Percentiles rank a stretch among this genome's conserved stretches.
Evolutionary conservation across 2,329 filamentous ascomycete genomes (phyloP).

Genomic region (Hymenoscyphus salicellus): DNA sequence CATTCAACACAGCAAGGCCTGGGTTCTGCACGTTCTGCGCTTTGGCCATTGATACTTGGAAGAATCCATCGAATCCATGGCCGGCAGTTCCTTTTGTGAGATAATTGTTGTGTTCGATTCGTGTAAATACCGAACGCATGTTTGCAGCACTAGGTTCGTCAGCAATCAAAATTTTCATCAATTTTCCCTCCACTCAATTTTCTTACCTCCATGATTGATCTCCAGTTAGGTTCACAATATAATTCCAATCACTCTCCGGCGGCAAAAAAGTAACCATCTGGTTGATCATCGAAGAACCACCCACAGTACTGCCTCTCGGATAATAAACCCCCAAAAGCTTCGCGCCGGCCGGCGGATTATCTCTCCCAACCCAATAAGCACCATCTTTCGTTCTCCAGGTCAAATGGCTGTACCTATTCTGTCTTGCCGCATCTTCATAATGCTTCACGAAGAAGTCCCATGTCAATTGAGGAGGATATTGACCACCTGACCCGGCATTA

Average conservation of each 20-base stretch:
- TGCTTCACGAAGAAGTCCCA: constrained; percentile 47
- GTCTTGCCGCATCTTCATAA: constrained; percentile 18
- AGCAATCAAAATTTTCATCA: not conserved
- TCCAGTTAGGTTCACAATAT: constrained; percentile 42
- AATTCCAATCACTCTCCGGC: constrained; percentile 42
- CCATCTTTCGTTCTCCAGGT: constrained; percentile 39
- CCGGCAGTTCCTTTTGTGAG: constrained; percentile 38
- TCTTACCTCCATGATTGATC: constrained; percentile 41
- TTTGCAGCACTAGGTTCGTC: constrained; percentile 27
- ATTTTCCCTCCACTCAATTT: not conserved
- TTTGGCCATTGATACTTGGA: constrained; percentile 5
- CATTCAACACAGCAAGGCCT: constrained; percentile 4
- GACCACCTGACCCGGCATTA: constrained; percentile 47
- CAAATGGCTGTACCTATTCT: constrained; percentile 22
- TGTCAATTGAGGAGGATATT: constrained; percentile 42
- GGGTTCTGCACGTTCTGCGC: constrained; percentile 6
- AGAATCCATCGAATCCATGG: constrained; percentile 41
- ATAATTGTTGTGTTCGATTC: constrained; percentile 45
- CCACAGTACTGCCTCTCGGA: constrained; percentile 40
- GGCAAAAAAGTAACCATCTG: constrained; percentile 42
- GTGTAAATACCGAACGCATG: constrained; percentile 42
- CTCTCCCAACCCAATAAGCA: constrained; percentile 20
- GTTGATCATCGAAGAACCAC: constrained; percentile 39
- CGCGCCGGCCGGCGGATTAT: constrained; percentile 36
- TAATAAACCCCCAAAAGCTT: constrained; percentile 39